Evolutionary conservation across 202 grass and related monocot species (phyloP).

Genomic region (Musa balbisiana): DNA sequence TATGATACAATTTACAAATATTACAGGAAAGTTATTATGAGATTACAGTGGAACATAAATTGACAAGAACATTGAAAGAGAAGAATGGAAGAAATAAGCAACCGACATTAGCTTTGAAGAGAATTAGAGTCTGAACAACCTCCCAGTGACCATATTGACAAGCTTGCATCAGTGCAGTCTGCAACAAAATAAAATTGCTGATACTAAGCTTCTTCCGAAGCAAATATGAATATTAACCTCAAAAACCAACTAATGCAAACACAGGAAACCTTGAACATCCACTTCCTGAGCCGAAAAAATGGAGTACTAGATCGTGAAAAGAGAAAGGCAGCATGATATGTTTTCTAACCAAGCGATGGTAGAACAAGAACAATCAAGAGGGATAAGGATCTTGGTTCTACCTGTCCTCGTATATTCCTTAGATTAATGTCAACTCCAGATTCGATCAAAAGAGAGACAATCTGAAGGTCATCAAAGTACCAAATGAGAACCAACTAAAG

Average conservation of each 20-base stretch:
- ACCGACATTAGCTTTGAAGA: constrained; percentile 98
- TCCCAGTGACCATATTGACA: constrained; percentile 94
- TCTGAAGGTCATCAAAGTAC: constrained; percentile 32
- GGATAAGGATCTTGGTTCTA: constrained; percentile 13
- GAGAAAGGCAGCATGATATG: not conserved
- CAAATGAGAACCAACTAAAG: not conserved
- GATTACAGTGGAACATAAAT: not conserved
- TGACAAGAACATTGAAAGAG: not conserved
- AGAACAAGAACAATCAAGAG: constrained; percentile 18
- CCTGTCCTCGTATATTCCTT: constrained; percentile 86
- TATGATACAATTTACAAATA: constrained; percentile 25
- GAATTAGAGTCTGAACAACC: constrained; percentile 95
- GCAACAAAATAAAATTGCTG: constrained; percentile 11
- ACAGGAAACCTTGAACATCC: not conserved
- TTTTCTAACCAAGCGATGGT: not conserved
- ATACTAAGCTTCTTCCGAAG: not conserved
- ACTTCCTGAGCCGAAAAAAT: not conserved
- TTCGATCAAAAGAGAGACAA: constrained; percentile 92
- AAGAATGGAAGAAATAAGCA: not conserved
- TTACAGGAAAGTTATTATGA: constrained; percentile 8
- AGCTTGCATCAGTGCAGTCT: constrained; percentile 99
- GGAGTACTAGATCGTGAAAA: not conserved
- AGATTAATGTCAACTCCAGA: constrained; percentile 93
- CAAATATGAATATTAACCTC: not conserved
- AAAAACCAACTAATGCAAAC: not conserved